Conservation (phyloP, 768 basidiomycete species). For the Hericium rajendrae region DNA sequence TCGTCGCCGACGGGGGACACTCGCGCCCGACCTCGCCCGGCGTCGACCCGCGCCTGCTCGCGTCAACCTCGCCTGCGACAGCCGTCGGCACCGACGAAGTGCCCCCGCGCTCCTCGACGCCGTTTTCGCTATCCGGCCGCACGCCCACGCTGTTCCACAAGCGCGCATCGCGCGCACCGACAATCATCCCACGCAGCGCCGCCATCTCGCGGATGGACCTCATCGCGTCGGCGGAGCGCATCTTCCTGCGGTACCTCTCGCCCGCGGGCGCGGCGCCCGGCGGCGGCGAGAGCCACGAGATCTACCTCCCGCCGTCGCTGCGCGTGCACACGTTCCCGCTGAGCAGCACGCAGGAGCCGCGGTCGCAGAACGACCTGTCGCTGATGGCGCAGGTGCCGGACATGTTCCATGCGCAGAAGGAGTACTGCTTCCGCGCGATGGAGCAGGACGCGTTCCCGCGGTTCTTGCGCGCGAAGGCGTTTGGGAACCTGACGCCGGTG, state of each 20-base stretch:
- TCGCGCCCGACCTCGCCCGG: conserved; percentile 33
- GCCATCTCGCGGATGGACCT: conserved; percentile 88
- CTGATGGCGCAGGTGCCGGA: conserved; percentile 89
- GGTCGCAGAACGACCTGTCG: conserved; percentile 43
- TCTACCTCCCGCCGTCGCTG: conserved; percentile 89
- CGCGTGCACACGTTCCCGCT: conserved; percentile 89
- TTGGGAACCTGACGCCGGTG: conserved; percentile 91
- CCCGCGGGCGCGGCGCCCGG: conserved; percentile 68
- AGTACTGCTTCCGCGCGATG: conserved; percentile 93
- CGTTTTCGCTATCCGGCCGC: conserved; percentile 66
- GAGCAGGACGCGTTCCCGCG: conserved; percentile 92
- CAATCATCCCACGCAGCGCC: conserved; percentile 83
- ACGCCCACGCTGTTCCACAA: conserved; percentile 70
- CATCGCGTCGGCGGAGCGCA: conserved; percentile 89
- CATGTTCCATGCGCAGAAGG: conserved; percentile 95
- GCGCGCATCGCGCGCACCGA: conserved; percentile 83
- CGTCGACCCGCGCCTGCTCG: conserved; percentile 29
- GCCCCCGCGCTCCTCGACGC: conserved; percentile 61
- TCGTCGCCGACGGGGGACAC: conserved; percentile 41
- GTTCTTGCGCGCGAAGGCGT: conserved; percentile 95
- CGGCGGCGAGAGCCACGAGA: conserved; percentile 88
- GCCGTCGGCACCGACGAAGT: conserved; percentile 31
- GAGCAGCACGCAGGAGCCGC: conserved; percentile 30
- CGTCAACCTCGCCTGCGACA: conserved; percentile 39
- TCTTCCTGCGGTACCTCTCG: conserved; percentile 89